Evolutionary conservation across 225 moss, liverwort and hornwort genomes (phyloP), one percentile per base, ranked within the genome.

Genomic region (Sphagnum contortum): DNA sequence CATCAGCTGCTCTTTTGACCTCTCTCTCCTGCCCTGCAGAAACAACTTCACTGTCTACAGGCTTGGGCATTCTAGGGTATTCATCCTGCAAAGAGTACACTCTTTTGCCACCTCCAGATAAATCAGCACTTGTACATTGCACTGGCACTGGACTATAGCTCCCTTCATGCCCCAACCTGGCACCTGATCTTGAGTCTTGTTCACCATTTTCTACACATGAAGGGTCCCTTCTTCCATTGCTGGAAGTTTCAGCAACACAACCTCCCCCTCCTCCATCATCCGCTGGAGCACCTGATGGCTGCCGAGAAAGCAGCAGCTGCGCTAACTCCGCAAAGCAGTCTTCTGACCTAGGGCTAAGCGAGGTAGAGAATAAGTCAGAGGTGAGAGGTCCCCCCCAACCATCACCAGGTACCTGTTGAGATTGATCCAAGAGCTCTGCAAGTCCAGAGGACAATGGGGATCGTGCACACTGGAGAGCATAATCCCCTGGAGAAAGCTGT

Each of bases 301-400:
- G 72, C 66, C 76, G 76, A 5, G 70, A 52, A 44, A 83, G 83
- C 29, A 10, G 77, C 49, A 75, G 61, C 64, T 75, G 74, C 47
- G 83, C 79, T 77, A 83, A 77, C 77, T 83, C 80, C 0, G 76
- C 76, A 47, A 82, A 82, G 76, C 79, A 76, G 48, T 70, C 69
- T 53, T 71, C 48, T 2, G 77, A 60, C 8, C 72, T 74, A 3
- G 80, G 80, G 46, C 77, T 80, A 77, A 72, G 29, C 29, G 29
- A 29, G 29, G 29, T 29, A 29, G 29, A 29, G 29, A 29, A 29
- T 29, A 29, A 29, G 29, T 29, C 29, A 29, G 29, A 29, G 29
- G 29, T 29, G 29, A 29, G 29, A 29, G 29, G 29, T 29, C 29
- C 29, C 29, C 29, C 29, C 29, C 29, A 29, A 29, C 29, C 29